phyloP scores from a whole-genome alignment of 805 yeast genomes.

The Schwanniomyces pseudopolymorphus region DNA sequence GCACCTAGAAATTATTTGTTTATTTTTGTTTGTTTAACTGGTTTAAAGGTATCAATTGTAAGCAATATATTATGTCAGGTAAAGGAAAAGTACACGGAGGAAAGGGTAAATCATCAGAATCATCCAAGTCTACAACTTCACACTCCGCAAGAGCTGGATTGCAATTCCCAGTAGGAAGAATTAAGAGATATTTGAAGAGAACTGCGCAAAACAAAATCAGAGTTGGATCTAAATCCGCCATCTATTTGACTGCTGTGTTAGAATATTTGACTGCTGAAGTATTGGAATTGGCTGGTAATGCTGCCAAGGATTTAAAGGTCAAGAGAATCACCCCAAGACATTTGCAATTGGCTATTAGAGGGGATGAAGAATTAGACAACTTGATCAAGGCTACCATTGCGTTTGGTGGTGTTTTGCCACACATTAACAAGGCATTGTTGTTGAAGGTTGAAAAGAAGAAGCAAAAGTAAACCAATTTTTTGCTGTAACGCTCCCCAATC shows the following conservation, averaged over 20 bases:
- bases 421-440: constrained; percentile 78
- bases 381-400: constrained; percentile 95
- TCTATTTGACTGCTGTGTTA: constrained; percentile 90
- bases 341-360: constrained; percentile 93
- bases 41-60: not conserved
- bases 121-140: constrained; percentile 73
- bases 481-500: not conserved
- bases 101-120: constrained; percentile 84
- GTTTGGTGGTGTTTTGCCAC: constrained; percentile 97
- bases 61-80: constrained; percentile 59
- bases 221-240: constrained; percentile 87
- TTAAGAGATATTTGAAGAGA: constrained; percentile 90
- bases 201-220: constrained; percentile 81
- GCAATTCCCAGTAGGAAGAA: constrained; percentile 98
- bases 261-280: constrained; percentile 97
- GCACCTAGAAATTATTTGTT: constrained; percentile 3
- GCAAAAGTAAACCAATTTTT: constrained; percentile 10
- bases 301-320: constrained; percentile 92
- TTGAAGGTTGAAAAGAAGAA: constrained; percentile 71
- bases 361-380: constrained; percentile 95
- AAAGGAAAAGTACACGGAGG: constrained; percentile 95
- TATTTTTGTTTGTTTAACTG: constrained; percentile 6
- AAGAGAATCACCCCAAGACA: constrained; percentile 98
- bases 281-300: constrained; percentile 96
- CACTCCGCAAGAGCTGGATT: constrained; percentile 94